A percentile compares a stretch with the other conserved stretches of the same genome.
phyloP scores from a whole-genome alignment of 371 early-diverging fungal species.

The Choanephora cucurbitarum region DNA sequence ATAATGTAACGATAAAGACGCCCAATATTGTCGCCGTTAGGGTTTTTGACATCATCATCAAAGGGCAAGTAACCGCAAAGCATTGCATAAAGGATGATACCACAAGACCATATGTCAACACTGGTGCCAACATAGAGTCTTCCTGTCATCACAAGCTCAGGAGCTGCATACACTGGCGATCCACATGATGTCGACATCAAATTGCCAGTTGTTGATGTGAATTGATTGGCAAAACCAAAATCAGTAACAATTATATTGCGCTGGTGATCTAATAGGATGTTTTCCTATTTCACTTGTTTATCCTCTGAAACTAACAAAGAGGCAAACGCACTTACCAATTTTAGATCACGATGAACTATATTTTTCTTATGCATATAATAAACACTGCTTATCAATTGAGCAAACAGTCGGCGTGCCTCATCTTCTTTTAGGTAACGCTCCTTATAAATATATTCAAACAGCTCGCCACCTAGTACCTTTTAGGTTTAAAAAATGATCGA shows the following conservation, averaged over 20 bases:
- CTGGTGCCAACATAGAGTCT: slow-evolving; percentile 95
- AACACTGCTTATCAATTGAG: slow-evolving; percentile 90
- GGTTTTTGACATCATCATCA: slow-evolving; percentile 97
- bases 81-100: slow-evolving; percentile 96
- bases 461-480: slow-evolving; percentile 69
- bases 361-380: slow-evolving; percentile 85
- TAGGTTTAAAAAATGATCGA: no score
- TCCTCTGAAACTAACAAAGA: background rate
- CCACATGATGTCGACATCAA: slow-evolving; percentile 95
- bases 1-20: slow-evolving; percentile 93
- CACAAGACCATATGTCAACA: slow-evolving; percentile 96
- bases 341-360: slow-evolving; percentile 95
- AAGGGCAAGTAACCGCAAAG: slow-evolving; percentile 98
- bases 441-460: slow-evolving; percentile 94
- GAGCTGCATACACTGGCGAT: slow-evolving; percentile 98
- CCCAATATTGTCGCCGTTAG: slow-evolving; percentile 96
- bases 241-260: slow-evolving; percentile 96
- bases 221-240: slow-evolving; percentile 99
- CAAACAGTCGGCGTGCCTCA: slow-evolving; percentile 89
- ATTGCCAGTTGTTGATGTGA: slow-evolving; percentile 65
- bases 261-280: slow-evolving; percentile 84
- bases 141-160: slow-evolving; percentile 96
- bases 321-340: slow-evolving; percentile 67
- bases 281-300: slow-evolving; percentile 68
- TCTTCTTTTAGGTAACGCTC: slow-evolving; percentile 86